These are phyloP conservation scores for Blastocystis hominis DNA, from an alignment of 352 stramenopile genomes.

Conservation along the genomic window DNA sequence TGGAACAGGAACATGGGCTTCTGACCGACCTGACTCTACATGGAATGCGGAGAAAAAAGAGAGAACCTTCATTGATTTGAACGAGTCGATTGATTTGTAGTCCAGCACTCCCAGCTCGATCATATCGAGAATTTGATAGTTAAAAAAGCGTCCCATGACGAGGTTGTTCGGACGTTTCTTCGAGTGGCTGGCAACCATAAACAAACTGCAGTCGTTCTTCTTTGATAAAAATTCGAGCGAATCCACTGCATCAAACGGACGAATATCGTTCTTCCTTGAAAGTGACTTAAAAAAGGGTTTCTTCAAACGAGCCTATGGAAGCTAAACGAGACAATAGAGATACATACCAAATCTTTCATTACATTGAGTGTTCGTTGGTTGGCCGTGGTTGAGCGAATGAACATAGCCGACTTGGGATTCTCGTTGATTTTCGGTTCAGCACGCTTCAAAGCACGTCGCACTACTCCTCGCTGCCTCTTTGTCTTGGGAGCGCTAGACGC, in stretches of 20 bases:
- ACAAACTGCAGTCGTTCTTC: slow-evolving; percentile 94
- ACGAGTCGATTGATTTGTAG: slow-evolving; percentile 83
- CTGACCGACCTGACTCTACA: slow-evolving; percentile 17
- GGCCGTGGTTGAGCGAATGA: slow-evolving; percentile 78
- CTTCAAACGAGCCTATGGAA: slow-evolving; percentile 19
- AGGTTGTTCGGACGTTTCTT: slow-evolving; percentile 98
- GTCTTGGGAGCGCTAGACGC: neutral
- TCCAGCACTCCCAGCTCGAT: slow-evolving; percentile 88
- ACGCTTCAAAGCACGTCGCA: slow-evolving; percentile 73
- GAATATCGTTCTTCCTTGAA: slow-evolving; percentile 81
- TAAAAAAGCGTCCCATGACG: slow-evolving; percentile 88
- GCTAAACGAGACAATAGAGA: neutral
- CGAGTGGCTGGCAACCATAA: slow-evolving; percentile 86
- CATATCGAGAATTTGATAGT: slow-evolving; percentile 92
- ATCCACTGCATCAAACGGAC: slow-evolving; percentile 82
- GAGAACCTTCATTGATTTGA: slow-evolving; percentile 76
- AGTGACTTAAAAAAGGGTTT: slow-evolving; percentile 64
- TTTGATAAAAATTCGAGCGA: slow-evolving; percentile 81
- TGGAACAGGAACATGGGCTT: slow-evolving; percentile 61
- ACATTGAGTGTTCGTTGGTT: slow-evolving; percentile 72
- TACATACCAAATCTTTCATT: slow-evolving; percentile 70
- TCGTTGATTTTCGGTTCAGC: slow-evolving; percentile 80
- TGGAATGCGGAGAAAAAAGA: slow-evolving; percentile 81
- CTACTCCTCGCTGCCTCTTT: slow-evolving; percentile 68
- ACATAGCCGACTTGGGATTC: slow-evolving; percentile 78